phyloP scores from a whole-genome alignment of 2,329 filamentous ascomycete genomes.

The Epichloe amarillans region DNA sequence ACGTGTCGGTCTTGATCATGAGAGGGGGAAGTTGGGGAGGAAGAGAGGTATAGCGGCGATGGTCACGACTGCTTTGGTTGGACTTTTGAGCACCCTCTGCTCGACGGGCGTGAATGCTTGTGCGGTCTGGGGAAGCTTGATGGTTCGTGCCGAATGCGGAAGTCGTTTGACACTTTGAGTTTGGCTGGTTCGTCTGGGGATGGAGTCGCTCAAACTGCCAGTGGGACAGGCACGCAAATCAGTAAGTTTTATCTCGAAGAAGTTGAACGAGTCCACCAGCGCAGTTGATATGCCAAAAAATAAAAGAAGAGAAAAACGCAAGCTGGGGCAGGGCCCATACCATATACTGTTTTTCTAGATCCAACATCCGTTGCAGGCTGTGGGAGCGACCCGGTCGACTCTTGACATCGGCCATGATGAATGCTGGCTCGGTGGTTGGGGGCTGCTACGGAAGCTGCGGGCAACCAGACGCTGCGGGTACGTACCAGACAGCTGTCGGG shows the following conservation, averaged over 20 bases:
- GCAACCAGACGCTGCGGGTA: background rate
- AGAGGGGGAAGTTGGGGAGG: constrained; percentile 6
- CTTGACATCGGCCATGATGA: constrained; percentile 7
- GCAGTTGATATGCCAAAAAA: background rate
- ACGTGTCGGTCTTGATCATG: constrained; percentile 7
- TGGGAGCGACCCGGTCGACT: constrained; percentile 21
- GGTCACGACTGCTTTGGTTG: background rate
- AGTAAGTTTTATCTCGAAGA: background rate
- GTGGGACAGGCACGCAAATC: constrained; percentile 1
- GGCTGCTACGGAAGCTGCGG: background rate
- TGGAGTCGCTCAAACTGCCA: constrained; percentile 11
- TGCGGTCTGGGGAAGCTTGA: constrained; percentile 2
- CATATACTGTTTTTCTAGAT: constrained; percentile 44
- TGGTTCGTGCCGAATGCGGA: background rate
- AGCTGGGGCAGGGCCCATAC: constrained; percentile 24
- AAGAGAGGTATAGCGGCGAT: constrained; percentile 3
- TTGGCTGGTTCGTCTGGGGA: constrained; percentile 1
- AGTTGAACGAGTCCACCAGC: background rate
- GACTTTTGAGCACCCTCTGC: constrained; percentile 4
- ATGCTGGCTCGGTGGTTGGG: background rate
- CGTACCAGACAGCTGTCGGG: background rate
- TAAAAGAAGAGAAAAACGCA: background rate
- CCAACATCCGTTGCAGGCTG: constrained; percentile 45
- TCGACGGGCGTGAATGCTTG: constrained; percentile 7
- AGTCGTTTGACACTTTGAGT: constrained; percentile 1